These are phyloP conservation scores for Colletotrichum tanaceti DNA, from an alignment of 2,329 filamentous ascomycete genomes.

Conservation along the genomic window DNA sequence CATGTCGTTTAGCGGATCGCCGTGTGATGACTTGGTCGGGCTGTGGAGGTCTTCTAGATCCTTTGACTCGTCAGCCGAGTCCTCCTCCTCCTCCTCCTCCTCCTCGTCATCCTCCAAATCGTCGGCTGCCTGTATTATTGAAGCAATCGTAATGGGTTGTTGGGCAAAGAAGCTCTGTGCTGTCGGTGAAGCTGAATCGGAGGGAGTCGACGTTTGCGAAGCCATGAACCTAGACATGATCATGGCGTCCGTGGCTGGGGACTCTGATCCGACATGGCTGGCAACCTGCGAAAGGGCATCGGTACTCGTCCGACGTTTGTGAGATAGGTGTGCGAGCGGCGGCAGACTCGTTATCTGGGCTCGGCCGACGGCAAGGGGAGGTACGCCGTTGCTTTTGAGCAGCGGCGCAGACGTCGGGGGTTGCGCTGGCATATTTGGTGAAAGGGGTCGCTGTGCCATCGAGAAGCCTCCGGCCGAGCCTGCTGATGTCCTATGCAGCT, in stretches of 20 bases:
- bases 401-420: slow-evolving; percentile 27
- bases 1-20: slow-evolving; percentile 76
- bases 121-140: slow-evolving; percentile 67
- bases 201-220: slow-evolving; percentile 47
- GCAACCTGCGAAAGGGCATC: slow-evolving; percentile 53
- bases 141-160: slow-evolving; percentile 62
- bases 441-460: slow-evolving; percentile 58
- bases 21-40: slow-evolving; percentile 66
- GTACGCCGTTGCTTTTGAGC: slow-evolving; percentile 40
- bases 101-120: slow-evolving; percentile 51
- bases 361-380: slow-evolving; percentile 45
- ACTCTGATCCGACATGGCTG: slow-evolving; percentile 44
- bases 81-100: too few relatives aligned
- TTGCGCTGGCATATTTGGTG: slow-evolving; percentile 60
- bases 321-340: slow-evolving; percentile 49
- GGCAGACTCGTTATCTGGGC: slow-evolving; percentile 52
- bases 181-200: slow-evolving; percentile 53
- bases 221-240: slow-evolving; percentile 52
- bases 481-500: slow-evolving; percentile 46
- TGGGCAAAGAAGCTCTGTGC: slow-evolving; percentile 45
- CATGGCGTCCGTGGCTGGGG: slow-evolving; percentile 51
- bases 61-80: slow-evolving; percentile 43
- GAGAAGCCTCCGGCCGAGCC: slow-evolving; percentile 43
- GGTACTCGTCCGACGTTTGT: slow-evolving; percentile 57
- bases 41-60: slow-evolving; percentile 59